Evolutionary conservation across 2,329 filamentous ascomycete species (phyloP), one percentile per base, ranked within the genome.

Genomic region (Gaeumannomyces tritici): DNA sequence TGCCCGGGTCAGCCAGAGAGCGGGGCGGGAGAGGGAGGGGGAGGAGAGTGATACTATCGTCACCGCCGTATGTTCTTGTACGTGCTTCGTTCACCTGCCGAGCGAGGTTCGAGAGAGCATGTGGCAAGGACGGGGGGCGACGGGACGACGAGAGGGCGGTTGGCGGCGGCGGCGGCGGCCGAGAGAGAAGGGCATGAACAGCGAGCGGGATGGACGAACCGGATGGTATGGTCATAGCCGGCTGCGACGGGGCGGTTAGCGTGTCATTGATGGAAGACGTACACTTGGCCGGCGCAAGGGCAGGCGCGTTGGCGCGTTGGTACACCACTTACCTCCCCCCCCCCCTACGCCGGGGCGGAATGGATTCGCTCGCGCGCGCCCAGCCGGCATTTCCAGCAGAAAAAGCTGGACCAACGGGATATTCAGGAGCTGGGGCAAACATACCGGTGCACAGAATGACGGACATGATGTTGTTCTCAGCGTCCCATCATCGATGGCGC

Each of bases 141-240:
- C 31, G 31, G 31, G 31, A 11, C 31, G 31, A 33, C 9, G 29
- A 9, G 26, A 3, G 28, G 29, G 28, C 59, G 31, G 42, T 35
- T n/a, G 59, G 8, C n/a, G 29, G 58, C 15, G 59, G 12, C 21
- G 4, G 21, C 1, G 6, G n/a, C 58, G 18, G 18, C 4, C 6
- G 35, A 55, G 18, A 7, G 7, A 9, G 31, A 33, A 11, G 31
- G 12, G 8, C 31, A 33, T 33, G 31, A 12, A 33, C n/a, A n/a
- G n/a, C n/a, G 12, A 54, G 26, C 13, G 59, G 18, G n/a, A 15
- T 51, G n/a, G 59, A 62, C 69, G 66, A 74, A 84, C 82, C 83
- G 79, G 68, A 86, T 86, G 51, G 83, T 86, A 73, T 86, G 83
- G 75, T 86, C 83, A 71, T 86, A 86, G 67, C 83, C 83, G 67